These are phyloP conservation scores for Seminavis robusta DNA, from an alignment of 108 stramenopile genomes.

Conservation along the genomic window DNA sequence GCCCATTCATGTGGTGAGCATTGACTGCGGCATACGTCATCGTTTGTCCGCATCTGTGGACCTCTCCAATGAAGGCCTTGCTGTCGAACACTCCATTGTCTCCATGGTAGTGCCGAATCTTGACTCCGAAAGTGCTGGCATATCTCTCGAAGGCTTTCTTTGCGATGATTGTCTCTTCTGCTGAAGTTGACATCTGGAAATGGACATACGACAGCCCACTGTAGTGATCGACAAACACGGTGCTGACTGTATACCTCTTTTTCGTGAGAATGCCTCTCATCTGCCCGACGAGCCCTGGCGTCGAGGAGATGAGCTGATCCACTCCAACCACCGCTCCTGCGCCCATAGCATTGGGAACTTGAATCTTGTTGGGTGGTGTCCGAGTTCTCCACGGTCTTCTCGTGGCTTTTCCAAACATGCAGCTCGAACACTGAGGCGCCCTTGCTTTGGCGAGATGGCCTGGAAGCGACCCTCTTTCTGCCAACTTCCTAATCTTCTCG, in stretches of 20 bases:
- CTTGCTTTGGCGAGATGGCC: conserved; percentile 6
- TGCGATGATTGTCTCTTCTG: conserved; percentile 26
- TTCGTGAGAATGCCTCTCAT: conserved; percentile 24
- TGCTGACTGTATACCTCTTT: conserved; percentile 11
- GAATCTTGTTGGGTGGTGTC: background rate
- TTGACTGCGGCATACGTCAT: conserved; percentile 26
- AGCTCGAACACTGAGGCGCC: conserved; percentile 20
- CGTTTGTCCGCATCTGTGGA: background rate
- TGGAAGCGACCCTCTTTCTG: conserved; percentile 22
- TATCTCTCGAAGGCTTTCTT: conserved; percentile 26
- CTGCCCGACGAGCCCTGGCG: conserved; percentile 38
- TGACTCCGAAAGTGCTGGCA: background rate
- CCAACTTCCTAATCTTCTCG: conserved; percentile 11
- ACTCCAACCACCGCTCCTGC: conserved; percentile 32
- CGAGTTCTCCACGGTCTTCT: conserved; percentile 21
- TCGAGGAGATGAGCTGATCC: conserved; percentile 31
- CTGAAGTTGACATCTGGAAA: background rate
- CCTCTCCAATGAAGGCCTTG: background rate
- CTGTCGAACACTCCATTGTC: conserved; percentile 23
- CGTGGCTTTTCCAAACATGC: conserved; percentile 21
- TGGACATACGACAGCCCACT: conserved; percentile 15
- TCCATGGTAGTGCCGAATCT: conserved; percentile 15
- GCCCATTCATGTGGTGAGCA: conserved; percentile 42
- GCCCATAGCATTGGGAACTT: background rate
- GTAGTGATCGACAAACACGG: conserved; percentile 42